Base-by-base conservation (phyloP, 441 rosid species). In the Syzygium syzygioides region DNA sequence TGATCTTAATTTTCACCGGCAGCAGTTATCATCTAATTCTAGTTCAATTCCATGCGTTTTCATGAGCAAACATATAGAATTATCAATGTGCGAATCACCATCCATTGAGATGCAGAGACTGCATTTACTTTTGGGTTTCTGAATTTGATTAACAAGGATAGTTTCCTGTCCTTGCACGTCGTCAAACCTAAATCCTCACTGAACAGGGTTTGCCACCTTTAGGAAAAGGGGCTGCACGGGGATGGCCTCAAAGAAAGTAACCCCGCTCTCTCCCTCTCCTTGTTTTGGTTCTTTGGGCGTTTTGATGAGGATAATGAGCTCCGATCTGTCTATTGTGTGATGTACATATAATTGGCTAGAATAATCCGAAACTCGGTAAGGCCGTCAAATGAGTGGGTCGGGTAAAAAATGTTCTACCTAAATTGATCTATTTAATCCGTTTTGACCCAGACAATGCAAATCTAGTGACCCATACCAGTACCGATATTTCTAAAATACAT, bases 401-500 rank as follows among this genome's bases (percentile, higher is more conserved):
- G n/a, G 6, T 25, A 1, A 0, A 8, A 56, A 56, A 56, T 23
- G 60, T 6, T 12, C 28, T 56, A 56, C 1, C 12, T 5, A 23
- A 57, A 25, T 57, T 25, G 6, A 57, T 34, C 23, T 1, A 57
- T 57, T 57, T 57, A 57, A 57, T 3, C 13, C 6, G 9, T 23
- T 57, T 0, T 56, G n/a, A 25, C n/a, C 2, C 0, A 57, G 0
- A 0, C 3, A 25, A 57, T 25, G 9, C 14, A 25, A 4, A 25
- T 57, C 9, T 57, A 57, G 1, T 57, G 60, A 20, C 13, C 5
- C 23, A 56, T 56, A 56, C 28, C 0, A 0, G 0, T 0, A 56
- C 28, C 13, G 5, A 25, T 57, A 23, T 57, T 57, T 25, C 60
- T 57, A 4, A 3, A 25, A 57, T 57, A 23, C 23, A 25, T 57